Base-by-base conservation (phyloP, 1,284 basidiomycete genomes). In the Polyporus tsugae region DNA sequence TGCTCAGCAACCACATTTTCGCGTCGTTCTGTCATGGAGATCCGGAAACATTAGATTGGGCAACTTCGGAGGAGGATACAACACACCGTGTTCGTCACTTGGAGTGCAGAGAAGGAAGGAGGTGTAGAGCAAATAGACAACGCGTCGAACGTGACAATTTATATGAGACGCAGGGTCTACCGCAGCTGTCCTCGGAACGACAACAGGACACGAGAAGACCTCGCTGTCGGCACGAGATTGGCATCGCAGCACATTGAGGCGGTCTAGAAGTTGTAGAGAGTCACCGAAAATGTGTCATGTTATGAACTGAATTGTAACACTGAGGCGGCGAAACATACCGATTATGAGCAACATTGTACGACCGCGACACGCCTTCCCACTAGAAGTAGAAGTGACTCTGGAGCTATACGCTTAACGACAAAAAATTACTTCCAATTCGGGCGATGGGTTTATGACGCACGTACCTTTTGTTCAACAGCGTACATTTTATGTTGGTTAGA, bases 1-100 rank as follows among this genome's bases (percentile, higher is more conserved):
- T 66, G 17, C 55, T 63, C 22, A 66, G 41, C 9, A 66, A 52
- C 60, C 52, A 66, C 65, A 66, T 62, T 5, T 29, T 11, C 25
- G 39, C 11, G 41, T 58, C 11, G 46, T 52, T 25, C 52, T 55
- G 52, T 9, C 3, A 4, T 9, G 41, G 41, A 9, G 22, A 9
- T 44, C 17, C 39, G 41, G 10, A 33, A 5, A 9, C 1, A 19
- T 38, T 19, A 41, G 15, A 19, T 1, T 33, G 41, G 15, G 17
- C 0, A 6, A 25, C 46, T 6, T 13, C 4, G 29, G 25, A 29
- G 17, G 29, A 19, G 25, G n/a, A 19, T 29, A 19, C 39, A 13
- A 52, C 46, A 25, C 4, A 52, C 46, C 22, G 46, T 49, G 4
- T 11, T 22, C 0, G 46, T 25, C 11, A 52, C 11, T 52, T 9